Base-by-base conservation (phyloP, 148 eudicot species). In the Chenopodium berlandieri region DNA sequence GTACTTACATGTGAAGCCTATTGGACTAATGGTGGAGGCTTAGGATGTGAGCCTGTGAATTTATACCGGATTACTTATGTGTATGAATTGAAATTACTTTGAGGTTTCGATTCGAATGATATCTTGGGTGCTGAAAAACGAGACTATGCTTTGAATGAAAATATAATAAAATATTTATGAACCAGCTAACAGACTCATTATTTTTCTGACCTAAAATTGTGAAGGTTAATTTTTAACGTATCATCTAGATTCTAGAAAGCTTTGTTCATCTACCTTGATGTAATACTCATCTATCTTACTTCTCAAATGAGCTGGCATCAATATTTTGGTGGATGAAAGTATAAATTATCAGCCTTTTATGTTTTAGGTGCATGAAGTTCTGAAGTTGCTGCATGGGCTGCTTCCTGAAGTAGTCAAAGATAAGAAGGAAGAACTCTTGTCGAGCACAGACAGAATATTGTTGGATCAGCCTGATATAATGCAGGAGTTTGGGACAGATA, bases 311-410 rank as follows among this genome's bases (percentile, higher is more conserved):
- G 72, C 40, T 56, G 31, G 48, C 56, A 31, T 34, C 0, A 30
- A 0, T 9, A 0, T 75, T 31, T 34, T 31, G 2, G 27, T 54
- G n/a, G 71, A 78, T 44, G 27, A 22, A 58, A 65, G 22, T 32
- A 13, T 76, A 75, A 37, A 34, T 23, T 68, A 27, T 34, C 27
- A 73, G 63, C 69, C 34, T 66, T 79, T 52, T 27, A 74, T 68
- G 47, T 66, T 54, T 79, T 88, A 96, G 99, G 91, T 89, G 79
- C 88, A 88, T 77, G 97, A 90, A 87, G 89, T 91, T 81, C 76
- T 96, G 86, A 92, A 89, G 86, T 87, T 96, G 86, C 85, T 96
- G 66, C 90, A 90, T 89, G 90, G 87, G 84, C 92, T 96, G 73
- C 94, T 96, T 85, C 97, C 98, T 82, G 83, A 87, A 56, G 80